phyloP scores from a whole-genome alignment of 164 flowering plant genomes.

The Magnolia officinalis region DNA sequence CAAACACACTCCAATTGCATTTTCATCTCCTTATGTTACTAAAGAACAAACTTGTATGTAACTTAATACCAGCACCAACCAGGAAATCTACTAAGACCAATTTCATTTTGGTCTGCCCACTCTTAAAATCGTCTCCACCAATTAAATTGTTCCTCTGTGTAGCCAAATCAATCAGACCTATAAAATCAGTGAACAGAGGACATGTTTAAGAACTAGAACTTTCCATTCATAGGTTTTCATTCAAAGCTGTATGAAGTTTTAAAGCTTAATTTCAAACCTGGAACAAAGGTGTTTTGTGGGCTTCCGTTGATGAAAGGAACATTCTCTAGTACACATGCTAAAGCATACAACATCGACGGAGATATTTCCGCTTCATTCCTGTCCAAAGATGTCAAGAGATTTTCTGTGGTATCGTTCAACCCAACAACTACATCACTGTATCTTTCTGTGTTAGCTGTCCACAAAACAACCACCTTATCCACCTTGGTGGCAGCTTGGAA shows the following conservation, averaged over 20 bases:
- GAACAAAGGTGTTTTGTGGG: slow-evolving; percentile 99
- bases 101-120: no score
- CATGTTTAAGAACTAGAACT: no score
- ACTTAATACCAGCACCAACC: slow-evolving; percentile 2
- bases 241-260: no score
- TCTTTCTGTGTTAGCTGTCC: slow-evolving; percentile 99
- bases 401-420: slow-evolving; percentile 84
- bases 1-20: slow-evolving; percentile 77
- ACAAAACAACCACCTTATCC: slow-evolving; percentile 8
- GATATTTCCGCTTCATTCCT: slow-evolving; percentile 84
- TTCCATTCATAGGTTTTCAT: no score
- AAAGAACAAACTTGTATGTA: slow-evolving; percentile 22
- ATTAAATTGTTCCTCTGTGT: slow-evolving; percentile 72
- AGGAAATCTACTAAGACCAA: no score
- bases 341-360: slow-evolving; percentile 84
- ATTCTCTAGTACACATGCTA: slow-evolving; percentile 81
- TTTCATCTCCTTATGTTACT: slow-evolving; percentile 96
- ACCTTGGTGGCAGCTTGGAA: no score
- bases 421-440: slow-evolving; percentile 93
- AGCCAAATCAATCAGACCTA: slow-evolving; percentile 93
- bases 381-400: slow-evolving; percentile 71
- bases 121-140: slow-evolving; percentile 81
- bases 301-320: slow-evolving; percentile 97
- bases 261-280: slow-evolving; percentile 39
- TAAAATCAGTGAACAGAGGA: not conserved